Evolutionary conservation across 352 stramenopile genomes (phyloP).

Genomic region (Phytopythium aichiense): DNA sequence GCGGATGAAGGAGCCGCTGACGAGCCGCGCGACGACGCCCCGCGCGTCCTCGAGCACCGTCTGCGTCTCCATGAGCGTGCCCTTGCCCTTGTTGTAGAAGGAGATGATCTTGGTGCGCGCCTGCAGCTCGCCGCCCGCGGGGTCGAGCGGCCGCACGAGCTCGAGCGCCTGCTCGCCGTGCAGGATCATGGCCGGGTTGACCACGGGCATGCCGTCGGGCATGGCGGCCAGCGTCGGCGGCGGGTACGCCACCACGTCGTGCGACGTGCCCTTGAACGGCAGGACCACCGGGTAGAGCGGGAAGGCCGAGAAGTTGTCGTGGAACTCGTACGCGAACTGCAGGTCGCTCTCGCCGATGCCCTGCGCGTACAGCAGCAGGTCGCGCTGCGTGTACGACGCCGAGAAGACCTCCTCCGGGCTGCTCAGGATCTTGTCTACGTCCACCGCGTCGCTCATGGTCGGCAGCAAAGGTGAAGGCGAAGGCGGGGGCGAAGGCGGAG

Average conservation of each 20-base stretch:
- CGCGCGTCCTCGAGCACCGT: conserved; percentile 71
- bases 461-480: not conserved
- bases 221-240: conserved; percentile 51
- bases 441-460: conserved; percentile 39
- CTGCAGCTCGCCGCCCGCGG: conserved; percentile 43
- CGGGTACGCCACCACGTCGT: conserved; percentile 88
- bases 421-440: conserved; percentile 63
- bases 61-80: conserved; percentile 83
- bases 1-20: conserved; percentile 81
- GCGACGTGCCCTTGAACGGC: conserved; percentile 82
- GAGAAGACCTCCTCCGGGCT: conserved; percentile 44
- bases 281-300: conserved; percentile 87
- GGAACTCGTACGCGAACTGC: conserved; percentile 88
- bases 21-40: conserved; percentile 59
- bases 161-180: conserved; percentile 86
- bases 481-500: too few species aligned
- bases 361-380: conserved; percentile 86
- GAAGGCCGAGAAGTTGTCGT: conserved; percentile 85
- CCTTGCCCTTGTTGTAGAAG: conserved; percentile 81
- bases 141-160: conserved; percentile 66
- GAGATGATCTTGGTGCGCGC: conserved; percentile 71
- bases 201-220: conserved; percentile 60
- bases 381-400: conserved; percentile 84
- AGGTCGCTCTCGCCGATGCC: conserved; percentile 85
- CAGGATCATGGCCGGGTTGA: conserved; percentile 84